These are phyloP conservation scores for Begonia fuchsioides DNA, from an alignment of 306 rosid species.

Conservation along the genomic window DNA sequence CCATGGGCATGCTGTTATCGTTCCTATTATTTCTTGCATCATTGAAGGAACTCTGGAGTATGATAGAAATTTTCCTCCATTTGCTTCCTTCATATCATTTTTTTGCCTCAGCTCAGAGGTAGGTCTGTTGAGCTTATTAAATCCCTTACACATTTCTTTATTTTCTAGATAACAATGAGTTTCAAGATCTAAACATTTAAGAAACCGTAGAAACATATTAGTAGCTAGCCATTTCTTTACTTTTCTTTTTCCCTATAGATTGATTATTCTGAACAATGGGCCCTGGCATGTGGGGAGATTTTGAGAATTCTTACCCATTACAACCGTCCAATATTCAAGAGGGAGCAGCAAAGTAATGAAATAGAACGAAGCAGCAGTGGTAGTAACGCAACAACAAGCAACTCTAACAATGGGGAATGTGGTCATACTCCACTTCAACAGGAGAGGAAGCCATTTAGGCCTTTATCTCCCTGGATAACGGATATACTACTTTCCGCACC, in stretches of 20 bases:
- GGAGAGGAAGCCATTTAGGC: slow-evolving; percentile 81
- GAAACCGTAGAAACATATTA: too few relatives aligned
- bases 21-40: slow-evolving; percentile 88
- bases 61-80: slow-evolving; percentile 62
- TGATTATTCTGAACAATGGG: slow-evolving; percentile 97
- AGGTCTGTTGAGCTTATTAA: neutral
- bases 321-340: slow-evolving; percentile 84
- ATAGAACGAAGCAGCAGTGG: slow-evolving; percentile 81
- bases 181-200: too few relatives aligned
- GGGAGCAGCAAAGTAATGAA: slow-evolving; percentile 41
- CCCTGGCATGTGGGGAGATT: slow-evolving; percentile 92
- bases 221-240: too few relatives aligned
- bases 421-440: slow-evolving; percentile 34
- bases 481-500: slow-evolving; percentile 90
- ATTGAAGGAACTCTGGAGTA: slow-evolving; percentile 74
- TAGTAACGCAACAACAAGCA: slow-evolving; percentile 67
- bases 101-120: slow-evolving; percentile 90
- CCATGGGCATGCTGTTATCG: slow-evolving; percentile 93
- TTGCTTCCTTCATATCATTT: slow-evolving; percentile 84
- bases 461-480: slow-evolving; percentile 92
- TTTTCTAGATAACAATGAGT: too few relatives aligned
- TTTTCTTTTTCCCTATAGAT: slow-evolving; percentile 28
- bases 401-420: slow-evolving; percentile 36
- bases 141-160: neutral
- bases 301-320: slow-evolving; percentile 91